Evolutionary conservation across 2,329 filamentous ascomycete species (phyloP), one percentile per base, ranked within the genome.

Genomic region (Gyromitra esculenta): DNA sequence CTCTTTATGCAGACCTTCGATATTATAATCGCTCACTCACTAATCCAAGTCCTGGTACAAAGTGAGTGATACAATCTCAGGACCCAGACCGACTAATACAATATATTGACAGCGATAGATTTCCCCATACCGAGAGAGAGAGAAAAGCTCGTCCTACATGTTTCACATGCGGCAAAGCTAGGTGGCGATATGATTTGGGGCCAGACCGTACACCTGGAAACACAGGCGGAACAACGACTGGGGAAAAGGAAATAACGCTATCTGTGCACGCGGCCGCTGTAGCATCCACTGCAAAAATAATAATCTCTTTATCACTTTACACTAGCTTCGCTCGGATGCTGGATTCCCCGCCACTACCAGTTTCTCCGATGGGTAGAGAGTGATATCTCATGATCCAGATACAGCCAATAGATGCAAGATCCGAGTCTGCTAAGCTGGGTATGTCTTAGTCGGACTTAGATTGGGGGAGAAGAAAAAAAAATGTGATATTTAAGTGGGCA

Each of bases 351-450:
- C 35, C 56, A 52, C 41, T n/a, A 50, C 9, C 13, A n/a, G 5
- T 62, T 52, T 52, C 25, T 21, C 50, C 15, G 35, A 31, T 13
- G 2, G 8, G 9, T n/a, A 39, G 60, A 59, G 72, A 71, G 72
- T 75, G 72, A 75, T 70, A 75, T 69, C 15, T 75, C 48, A 64
- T 75, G 65, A 75, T 35, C 35, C 37, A 45, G 62, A 37, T 39
- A 39, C 48, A 57, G 25, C 18, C n/a, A 48, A 48, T 43, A n/a
- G 37, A 15, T 31, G 37, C 18, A 56, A 5, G 35, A 56, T 57
- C 39, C 3, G 25, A 41, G 63, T 11, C 35, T 50, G n/a, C 60
- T n/a, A 64, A 21, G 9, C 37, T 15, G 21, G 59, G 48, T 37
- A 43, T 59, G 31, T n/a, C 25, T 48, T 21, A 50, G 52, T 48